These are phyloP conservation scores for Agaricus sinodeliciosus DNA, from an alignment of 768 basidiomycete species.

Conservation along the genomic window DNA sequence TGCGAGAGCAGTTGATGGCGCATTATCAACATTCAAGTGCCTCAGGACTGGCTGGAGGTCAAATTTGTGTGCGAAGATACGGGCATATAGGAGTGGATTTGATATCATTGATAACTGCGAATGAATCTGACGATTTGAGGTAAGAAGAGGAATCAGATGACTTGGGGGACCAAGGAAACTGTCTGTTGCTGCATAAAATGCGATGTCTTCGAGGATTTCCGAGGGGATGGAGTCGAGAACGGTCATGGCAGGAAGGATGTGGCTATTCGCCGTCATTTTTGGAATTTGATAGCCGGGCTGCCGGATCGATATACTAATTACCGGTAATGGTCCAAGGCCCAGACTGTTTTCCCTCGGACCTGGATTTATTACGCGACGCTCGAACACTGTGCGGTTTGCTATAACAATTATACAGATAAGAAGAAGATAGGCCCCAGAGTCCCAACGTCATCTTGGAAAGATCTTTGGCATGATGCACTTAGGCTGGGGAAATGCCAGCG, in stretches of 20 bases:
- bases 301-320: no score
- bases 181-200: constrained; percentile 52
- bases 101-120: constrained; percentile 39
- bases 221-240: constrained; percentile 52
- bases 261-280: no score
- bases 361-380: no score
- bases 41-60: constrained; percentile 46
- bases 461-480: no score
- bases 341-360: no score
- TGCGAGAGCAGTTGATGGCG: constrained; percentile 41
- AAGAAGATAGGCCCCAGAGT: no score
- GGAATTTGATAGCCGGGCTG: neutral
- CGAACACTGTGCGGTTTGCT: no score
- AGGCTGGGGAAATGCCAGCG: no score
- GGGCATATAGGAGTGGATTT: constrained; percentile 69
- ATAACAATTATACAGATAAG: no score
- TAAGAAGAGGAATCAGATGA: constrained; percentile 48
- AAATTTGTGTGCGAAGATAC: constrained; percentile 63
- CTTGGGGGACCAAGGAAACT: constrained; percentile 54
- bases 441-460: no score
- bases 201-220: constrained; percentile 77
- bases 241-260: constrained; percentile 16
- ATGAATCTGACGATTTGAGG: constrained; percentile 41
- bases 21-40: constrained; percentile 37
- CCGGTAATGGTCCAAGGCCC: no score